Evolutionary conservation across 2,329 filamentous ascomycete genomes (phyloP).

Genomic region (Biscogniauxia mediterranea): DNA sequence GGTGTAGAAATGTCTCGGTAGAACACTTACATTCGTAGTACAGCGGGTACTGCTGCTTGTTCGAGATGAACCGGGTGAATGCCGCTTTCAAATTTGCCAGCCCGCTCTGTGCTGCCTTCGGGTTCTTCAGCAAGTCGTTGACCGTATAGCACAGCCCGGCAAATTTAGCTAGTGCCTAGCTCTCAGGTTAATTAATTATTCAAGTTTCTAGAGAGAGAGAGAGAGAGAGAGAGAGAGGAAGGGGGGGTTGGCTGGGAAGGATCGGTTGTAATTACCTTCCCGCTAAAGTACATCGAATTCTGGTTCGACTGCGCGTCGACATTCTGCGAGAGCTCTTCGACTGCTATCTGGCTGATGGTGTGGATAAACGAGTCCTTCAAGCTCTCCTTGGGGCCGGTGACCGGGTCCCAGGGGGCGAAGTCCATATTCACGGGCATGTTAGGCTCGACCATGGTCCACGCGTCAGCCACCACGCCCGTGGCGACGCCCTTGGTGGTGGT

Average conservation of each 20-base stretch:
- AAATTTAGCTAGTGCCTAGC: slow-evolving; percentile 70
- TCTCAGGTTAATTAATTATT: slow-evolving; percentile 13
- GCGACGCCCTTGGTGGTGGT: slow-evolving; percentile 85
- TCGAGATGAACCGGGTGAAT: slow-evolving; percentile 65
- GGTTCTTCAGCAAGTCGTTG: slow-evolving; percentile 61
- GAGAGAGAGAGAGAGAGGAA: not conserved
- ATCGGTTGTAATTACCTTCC: slow-evolving; percentile 58
- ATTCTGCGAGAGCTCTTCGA: slow-evolving; percentile 73
- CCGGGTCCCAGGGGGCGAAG: slow-evolving; percentile 74
- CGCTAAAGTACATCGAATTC: slow-evolving; percentile 90
- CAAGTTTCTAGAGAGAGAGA: not conserved
- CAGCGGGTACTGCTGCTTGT: slow-evolving; percentile 66
- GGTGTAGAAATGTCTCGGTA: too few species aligned
- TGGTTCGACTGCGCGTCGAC: slow-evolving; percentile 71
- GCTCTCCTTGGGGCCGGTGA: slow-evolving; percentile 42
- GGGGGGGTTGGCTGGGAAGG: not conserved
- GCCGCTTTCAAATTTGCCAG: slow-evolving; percentile 62
- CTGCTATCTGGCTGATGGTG: slow-evolving; percentile 60
- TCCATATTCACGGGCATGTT: slow-evolving; percentile 71
- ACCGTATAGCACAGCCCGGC: slow-evolving; percentile 66
- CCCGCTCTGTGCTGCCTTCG: slow-evolving; percentile 53
- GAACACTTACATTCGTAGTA: slow-evolving; percentile 56
- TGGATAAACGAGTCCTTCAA: slow-evolving; percentile 56
- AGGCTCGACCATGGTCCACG: slow-evolving; percentile 75
- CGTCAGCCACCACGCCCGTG: slow-evolving; percentile 67